These are phyloP conservation scores for Eremochloa ophiuroides DNA, from an alignment of 176 grass and related monocot species.

Conservation along the genomic window DNA sequence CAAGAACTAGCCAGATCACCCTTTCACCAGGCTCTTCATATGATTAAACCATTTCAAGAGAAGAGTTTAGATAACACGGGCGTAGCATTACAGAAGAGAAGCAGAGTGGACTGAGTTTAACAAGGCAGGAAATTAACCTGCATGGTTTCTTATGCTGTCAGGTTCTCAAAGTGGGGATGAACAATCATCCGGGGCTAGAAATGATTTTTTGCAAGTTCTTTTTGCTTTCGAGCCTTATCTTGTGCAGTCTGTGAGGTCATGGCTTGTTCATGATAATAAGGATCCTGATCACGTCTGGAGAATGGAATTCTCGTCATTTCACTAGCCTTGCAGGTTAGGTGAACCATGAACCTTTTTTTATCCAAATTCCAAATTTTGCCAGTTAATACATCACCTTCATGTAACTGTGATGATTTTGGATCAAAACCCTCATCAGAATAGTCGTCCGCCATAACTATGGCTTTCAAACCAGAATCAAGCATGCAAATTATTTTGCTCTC, in stretches of 20 bases:
- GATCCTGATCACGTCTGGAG: conserved; percentile 48
- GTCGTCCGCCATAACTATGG: conserved; percentile 68
- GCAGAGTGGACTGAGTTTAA: background rate
- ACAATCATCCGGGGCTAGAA: conserved; percentile 92
- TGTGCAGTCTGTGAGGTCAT: conserved; percentile 32
- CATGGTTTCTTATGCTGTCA: conserved; percentile 86
- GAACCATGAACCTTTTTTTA: conserved; percentile 73
- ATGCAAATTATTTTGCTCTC: conserved; percentile 75
- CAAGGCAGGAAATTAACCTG: conserved; percentile 51
- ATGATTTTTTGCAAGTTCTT: conserved; percentile 79
- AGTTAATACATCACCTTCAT: conserved; percentile 82
- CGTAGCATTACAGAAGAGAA: background rate
- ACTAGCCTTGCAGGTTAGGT: conserved; percentile 65
- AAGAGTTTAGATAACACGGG: background rate
- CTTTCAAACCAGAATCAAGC: conserved; percentile 96
- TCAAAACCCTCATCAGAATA: conserved; percentile 71
- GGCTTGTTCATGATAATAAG: conserved; percentile 64
- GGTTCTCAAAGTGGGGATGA: conserved; percentile 90
- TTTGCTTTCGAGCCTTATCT: conserved; percentile 69
- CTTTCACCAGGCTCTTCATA: conserved; percentile 89
- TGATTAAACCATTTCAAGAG: conserved; percentile 56
- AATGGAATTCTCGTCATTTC: conserved; percentile 50
- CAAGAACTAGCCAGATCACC: conserved; percentile 80
- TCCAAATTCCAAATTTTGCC: conserved; percentile 78
- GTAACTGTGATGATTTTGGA: conserved; percentile 49